Conservation (phyloP, 495 filamentous ascomycete genomes). For the Talaromyces proteolyticus region DNA sequence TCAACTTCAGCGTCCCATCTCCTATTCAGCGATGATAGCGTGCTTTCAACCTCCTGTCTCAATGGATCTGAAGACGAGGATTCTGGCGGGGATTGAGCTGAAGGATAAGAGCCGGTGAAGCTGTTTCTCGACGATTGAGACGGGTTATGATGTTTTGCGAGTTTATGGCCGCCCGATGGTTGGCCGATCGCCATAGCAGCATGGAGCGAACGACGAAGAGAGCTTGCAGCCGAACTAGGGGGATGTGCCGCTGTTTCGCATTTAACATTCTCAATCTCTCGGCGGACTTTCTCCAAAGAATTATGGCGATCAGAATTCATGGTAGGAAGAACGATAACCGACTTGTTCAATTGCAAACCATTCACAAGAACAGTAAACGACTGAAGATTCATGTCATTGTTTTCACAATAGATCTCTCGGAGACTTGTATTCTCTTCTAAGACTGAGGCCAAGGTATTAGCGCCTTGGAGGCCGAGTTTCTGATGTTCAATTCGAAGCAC, state of each 20-base stretch:
- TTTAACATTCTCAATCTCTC: constrained; percentile 50
- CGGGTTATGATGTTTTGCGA: constrained; percentile 20
- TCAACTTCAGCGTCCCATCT: constrained; percentile 58
- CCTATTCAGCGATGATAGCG: constrained; percentile 49
- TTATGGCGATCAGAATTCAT: constrained; percentile 59
- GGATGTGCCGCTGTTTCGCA: constrained; percentile 23
- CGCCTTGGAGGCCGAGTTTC: constrained; percentile 61
- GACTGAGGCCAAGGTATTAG: constrained; percentile 72
- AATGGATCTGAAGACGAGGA: constrained; percentile 25
- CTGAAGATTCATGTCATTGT: constrained; percentile 72
- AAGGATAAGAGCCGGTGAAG: constrained; percentile 10
- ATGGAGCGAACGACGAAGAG: constrained; percentile 41
- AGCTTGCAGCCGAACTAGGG: constrained; percentile 28
- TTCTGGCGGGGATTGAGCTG: constrained; percentile 5
- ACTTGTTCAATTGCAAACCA: constrained; percentile 60
- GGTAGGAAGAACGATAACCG: constrained; percentile 56
- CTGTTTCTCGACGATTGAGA: constrained; percentile 13
- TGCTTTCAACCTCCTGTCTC: constrained; percentile 43
- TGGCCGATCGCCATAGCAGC: constrained; percentile 30
- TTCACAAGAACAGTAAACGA: constrained; percentile 75
- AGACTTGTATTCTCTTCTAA: constrained; percentile 60
- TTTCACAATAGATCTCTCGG: constrained; percentile 67
- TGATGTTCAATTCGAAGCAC: constrained; percentile 70
- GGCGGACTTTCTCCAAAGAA: constrained; percentile 57
- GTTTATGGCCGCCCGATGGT: constrained; percentile 22